Conservation (phyloP, 1,139 yeast genomes). For the Groenewaldozyma auringiensis region DNA sequence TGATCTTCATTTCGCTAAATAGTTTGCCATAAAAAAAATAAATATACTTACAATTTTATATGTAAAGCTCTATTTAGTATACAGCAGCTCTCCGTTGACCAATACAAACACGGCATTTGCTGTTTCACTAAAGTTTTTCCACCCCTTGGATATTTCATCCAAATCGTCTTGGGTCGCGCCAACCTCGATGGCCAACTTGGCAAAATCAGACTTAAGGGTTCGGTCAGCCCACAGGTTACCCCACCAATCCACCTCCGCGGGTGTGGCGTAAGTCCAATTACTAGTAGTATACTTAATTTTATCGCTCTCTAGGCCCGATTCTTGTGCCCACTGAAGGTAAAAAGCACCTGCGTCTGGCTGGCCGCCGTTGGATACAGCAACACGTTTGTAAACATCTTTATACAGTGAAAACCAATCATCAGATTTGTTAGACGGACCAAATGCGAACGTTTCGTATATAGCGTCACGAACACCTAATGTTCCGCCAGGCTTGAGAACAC, state of each 20-base stretch:
- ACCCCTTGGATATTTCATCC: conserved; percentile 15
- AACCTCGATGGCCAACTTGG: conserved; percentile 10
- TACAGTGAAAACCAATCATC: conserved; percentile 14
- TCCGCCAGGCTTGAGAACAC: conserved; percentile 25
- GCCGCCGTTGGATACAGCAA: conserved; percentile 21
- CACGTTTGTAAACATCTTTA: conserved; percentile 14
- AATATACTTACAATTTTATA: not conserved
- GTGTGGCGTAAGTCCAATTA: conserved; percentile 21
- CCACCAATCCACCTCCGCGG: conserved; percentile 21
- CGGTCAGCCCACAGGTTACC: conserved; percentile 23
- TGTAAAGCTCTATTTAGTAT: conserved; percentile 12
- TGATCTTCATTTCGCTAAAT: conserved; percentile 77
- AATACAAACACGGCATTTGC: conserved; percentile 18
- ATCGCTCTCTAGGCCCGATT: conserved; percentile 17
- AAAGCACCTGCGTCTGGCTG: conserved; percentile 21
- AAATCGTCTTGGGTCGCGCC: conserved; percentile 18
- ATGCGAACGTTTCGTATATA: conserved; percentile 21
- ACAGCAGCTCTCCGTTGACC: conserved; percentile 19
- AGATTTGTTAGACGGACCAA: conserved; percentile 15
- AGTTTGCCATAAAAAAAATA: conserved; percentile 14
- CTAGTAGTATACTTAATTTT: conserved; percentile 13
- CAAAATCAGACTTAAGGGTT: conserved; percentile 17
- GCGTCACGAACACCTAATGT: conserved; percentile 32
- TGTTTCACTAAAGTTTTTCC: conserved; percentile 19
- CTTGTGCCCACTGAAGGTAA: conserved; percentile 15